A percentile compares a stretch with the other conserved stretches of the same genome.
Evolutionary conservation across 2,329 filamentous ascomycete species (phyloP).

Genomic region (Trichoderma oligosporum): DNA sequence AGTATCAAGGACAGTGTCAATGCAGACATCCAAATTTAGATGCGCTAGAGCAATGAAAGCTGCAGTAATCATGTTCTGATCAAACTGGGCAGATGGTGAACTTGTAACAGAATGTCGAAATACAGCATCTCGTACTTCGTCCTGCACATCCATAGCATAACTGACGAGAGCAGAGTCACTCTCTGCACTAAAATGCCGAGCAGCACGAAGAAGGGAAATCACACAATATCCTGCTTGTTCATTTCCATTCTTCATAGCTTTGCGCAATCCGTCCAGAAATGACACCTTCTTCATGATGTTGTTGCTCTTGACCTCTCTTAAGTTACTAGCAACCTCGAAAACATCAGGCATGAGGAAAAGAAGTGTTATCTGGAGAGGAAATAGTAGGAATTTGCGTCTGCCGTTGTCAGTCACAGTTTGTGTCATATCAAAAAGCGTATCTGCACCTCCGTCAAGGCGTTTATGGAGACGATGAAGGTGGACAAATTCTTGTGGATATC

Average conservation of each 20-base stretch:
- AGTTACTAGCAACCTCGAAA: conserved; percentile 65
- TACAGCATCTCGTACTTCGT: conserved; percentile 63
- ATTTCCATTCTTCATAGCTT: conserved; percentile 60
- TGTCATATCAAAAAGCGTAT: conserved; percentile 67
- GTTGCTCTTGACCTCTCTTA: conserved; percentile 59
- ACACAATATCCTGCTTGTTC: conserved; percentile 65
- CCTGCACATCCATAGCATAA: conserved; percentile 66
- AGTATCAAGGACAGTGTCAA: conserved; percentile 53
- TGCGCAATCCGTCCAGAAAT: conserved; percentile 61
- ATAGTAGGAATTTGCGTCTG: conserved; percentile 53
- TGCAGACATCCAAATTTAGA: conserved; percentile 56
- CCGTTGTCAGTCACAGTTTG: conserved; percentile 57
- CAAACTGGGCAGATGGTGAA: conserved; percentile 43
- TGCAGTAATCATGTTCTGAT: conserved; percentile 62
- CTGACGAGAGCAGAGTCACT: conserved; percentile 62
- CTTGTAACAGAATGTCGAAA: conserved; percentile 53
- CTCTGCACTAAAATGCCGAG: conserved; percentile 60
- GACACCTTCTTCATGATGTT: conserved; percentile 63
- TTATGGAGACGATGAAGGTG: conserved; percentile 57
- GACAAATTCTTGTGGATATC: conserved; percentile 62
- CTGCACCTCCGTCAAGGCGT: conserved; percentile 61
- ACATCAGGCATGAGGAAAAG: conserved; percentile 64
- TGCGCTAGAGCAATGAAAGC: conserved; percentile 63
- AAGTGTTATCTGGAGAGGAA: conserved; percentile 60
- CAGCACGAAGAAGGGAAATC: conserved; percentile 58